Conservation (phyloP, 768 basidiomycete species). For the Trametopsis cervina region DNA sequence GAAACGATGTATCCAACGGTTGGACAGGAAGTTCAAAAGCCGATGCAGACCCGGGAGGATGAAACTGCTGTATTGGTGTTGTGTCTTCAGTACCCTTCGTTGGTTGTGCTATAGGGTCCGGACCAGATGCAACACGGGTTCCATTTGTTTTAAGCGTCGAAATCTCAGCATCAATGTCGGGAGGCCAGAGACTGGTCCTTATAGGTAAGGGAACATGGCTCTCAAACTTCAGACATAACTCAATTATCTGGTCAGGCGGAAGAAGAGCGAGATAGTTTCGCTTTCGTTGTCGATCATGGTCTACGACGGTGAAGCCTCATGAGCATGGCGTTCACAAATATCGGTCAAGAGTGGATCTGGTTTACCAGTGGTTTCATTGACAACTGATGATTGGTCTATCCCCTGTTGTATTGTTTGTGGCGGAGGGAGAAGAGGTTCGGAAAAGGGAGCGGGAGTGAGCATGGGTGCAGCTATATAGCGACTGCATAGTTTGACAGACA, state of each 20-base stretch:
- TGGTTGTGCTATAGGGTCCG: neutral
- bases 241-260: slow-evolving; percentile 65
- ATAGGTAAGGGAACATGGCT: slow-evolving; percentile 58
- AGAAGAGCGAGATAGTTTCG: slow-evolving; percentile 62
- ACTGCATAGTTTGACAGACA: slow-evolving; percentile 25
- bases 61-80: neutral
- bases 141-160: slow-evolving; percentile 34
- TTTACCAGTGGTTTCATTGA: neutral
- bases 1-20: neutral
- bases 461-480: slow-evolving; percentile 25
- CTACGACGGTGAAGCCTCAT: neutral
- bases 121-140: neutral
- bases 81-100: neutral
- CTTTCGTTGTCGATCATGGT: slow-evolving; percentile 27
- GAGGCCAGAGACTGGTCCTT: slow-evolving; percentile 66
- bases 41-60: slow-evolving; percentile 6
- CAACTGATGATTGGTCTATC: neutral
- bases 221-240: slow-evolving; percentile 70
- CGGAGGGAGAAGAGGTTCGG: slow-evolving; percentile 6
- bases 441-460: slow-evolving; percentile 14
- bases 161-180: slow-evolving; percentile 60
- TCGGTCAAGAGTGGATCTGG: neutral
- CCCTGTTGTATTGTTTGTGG: neutral
- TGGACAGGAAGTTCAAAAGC: slow-evolving; percentile 8
- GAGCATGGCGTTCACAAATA: neutral